phyloP scores from a whole-genome alignment of 108 stramenopile genomes.

The Stephanodiscus minutulus region DNA sequence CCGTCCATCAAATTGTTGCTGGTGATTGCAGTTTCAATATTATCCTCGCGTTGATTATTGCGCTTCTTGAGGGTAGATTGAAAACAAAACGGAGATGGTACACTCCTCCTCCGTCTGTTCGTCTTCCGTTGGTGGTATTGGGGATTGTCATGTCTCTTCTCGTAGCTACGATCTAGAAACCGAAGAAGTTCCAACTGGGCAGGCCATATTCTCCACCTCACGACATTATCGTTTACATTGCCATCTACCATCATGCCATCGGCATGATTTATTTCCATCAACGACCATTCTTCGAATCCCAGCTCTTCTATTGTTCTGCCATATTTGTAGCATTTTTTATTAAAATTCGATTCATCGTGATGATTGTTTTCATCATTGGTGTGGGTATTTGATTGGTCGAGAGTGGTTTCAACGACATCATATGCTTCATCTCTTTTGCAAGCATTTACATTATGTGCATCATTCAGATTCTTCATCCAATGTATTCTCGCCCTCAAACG shows the following conservation, averaged over 20 bases:
- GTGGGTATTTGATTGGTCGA: not conserved
- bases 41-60: not conserved
- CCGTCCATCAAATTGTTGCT: not conserved
- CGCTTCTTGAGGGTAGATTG: not conserved
- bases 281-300: constrained; percentile 45
- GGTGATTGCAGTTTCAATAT: not conserved
- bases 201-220: constrained; percentile 25
- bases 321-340: constrained; percentile 18
- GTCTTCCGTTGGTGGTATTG: not conserved
- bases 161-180: constrained; percentile 16
- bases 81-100: constrained; percentile 30
- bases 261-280: constrained; percentile 29
- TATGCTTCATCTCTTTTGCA: constrained; percentile 6
- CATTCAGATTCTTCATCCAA: constrained; percentile 16
- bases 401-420: not conserved
- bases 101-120: not conserved
- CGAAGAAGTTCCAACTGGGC: constrained; percentile 49
- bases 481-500: constrained; percentile 47
- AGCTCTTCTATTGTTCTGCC: constrained; percentile 48
- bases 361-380: not conserved
- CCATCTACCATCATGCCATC: constrained; percentile 5
- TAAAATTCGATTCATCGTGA: constrained; percentile 4
- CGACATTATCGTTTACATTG: not conserved
- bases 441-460: not conserved
- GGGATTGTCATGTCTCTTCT: not conserved